Percentiles rank a stretch among this genome's conserved stretches.
phyloP scores from a whole-genome alignment of 805 yeast genomes.

The Metschnikowia colocasiae region DNA sequence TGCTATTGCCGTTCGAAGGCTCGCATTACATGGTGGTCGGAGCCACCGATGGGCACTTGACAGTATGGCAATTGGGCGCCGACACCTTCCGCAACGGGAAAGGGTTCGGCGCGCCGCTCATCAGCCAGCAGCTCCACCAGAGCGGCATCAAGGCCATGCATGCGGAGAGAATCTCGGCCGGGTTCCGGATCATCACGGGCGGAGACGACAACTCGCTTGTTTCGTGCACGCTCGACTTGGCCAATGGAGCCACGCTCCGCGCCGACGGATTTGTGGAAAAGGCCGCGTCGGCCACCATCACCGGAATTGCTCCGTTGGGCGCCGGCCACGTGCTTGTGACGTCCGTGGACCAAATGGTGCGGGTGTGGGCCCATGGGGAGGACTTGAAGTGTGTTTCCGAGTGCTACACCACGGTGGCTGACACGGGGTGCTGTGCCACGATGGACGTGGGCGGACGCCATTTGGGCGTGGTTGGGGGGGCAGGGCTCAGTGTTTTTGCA shows the following conservation, averaged over 20 bases:
- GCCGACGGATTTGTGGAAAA: constrained; percentile 35
- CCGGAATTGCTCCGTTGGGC: constrained; percentile 47
- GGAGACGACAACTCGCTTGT: constrained; percentile 86
- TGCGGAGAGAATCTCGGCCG: constrained; percentile 14
- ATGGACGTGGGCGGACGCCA: constrained; percentile 23
- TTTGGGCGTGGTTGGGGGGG: constrained; percentile 65
- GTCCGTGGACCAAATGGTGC: constrained; percentile 79
- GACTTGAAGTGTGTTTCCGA: constrained; percentile 31
- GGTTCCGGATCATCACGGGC: constrained; percentile 57
- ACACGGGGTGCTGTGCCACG: constrained; percentile 71
- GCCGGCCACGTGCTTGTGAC: constrained; percentile 45
- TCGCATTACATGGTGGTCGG: constrained; percentile 43
- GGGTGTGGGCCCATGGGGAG: constrained; percentile 53
- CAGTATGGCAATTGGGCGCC: constrained; percentile 43
- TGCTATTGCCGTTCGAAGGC: constrained; percentile 34
- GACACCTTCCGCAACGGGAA: not conserved
- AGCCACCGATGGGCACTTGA: constrained; percentile 80
- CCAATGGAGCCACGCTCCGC: constrained; percentile 15
- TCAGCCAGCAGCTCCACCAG: constrained; percentile 65
- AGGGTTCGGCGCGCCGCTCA: constrained; percentile 26
- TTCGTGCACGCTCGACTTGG: constrained; percentile 19
- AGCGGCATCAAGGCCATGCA: constrained; percentile 74
- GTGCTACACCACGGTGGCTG: constrained; percentile 79
- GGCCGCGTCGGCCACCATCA: constrained; percentile 88
- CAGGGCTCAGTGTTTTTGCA: constrained; percentile 59